phyloP scores from a whole-genome alignment of 805 yeast species.

The Starmerella kuoi region DNA sequence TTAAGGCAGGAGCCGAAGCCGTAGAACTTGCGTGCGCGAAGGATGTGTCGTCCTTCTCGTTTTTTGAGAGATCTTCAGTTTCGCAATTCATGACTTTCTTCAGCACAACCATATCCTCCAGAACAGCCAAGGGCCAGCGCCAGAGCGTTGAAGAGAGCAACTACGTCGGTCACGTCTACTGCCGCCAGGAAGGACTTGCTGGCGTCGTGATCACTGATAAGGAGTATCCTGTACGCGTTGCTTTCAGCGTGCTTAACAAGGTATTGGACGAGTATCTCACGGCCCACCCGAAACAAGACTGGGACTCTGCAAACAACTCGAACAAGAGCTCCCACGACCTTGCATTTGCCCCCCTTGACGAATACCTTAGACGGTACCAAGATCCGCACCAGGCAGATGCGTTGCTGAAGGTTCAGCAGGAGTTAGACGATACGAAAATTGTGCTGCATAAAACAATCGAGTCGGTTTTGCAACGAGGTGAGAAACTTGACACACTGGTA shows the following conservation, averaged over 20 bases:
- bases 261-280: constrained; percentile 80
- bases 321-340: constrained; percentile 36
- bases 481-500: constrained; percentile 82
- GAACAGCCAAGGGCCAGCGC: constrained; percentile 82
- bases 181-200: constrained; percentile 79
- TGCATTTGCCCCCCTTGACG: constrained; percentile 48
- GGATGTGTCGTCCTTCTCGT: constrained; percentile 76
- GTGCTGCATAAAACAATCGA: constrained; percentile 93
- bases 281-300: constrained; percentile 52
- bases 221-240: constrained; percentile 95
- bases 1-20: constrained; percentile 51
- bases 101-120: constrained; percentile 74
- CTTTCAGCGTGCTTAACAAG: constrained; percentile 83
- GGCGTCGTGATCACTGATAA: constrained; percentile 88
- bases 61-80: constrained; percentile 73
- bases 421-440: constrained; percentile 92
- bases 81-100: constrained; percentile 92
- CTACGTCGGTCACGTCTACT: constrained; percentile 85
- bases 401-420: constrained; percentile 93
- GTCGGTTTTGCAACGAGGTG: constrained; percentile 89
- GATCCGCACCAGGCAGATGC: constrained; percentile 97
- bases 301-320: constrained; percentile 34
- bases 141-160: constrained; percentile 87
- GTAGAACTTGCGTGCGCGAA: constrained; percentile 67
- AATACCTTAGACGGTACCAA: constrained; percentile 72